Evolutionary conservation across 345 rosid genomes (phyloP).

Genomic region (Pugionium dolabratum): DNA sequence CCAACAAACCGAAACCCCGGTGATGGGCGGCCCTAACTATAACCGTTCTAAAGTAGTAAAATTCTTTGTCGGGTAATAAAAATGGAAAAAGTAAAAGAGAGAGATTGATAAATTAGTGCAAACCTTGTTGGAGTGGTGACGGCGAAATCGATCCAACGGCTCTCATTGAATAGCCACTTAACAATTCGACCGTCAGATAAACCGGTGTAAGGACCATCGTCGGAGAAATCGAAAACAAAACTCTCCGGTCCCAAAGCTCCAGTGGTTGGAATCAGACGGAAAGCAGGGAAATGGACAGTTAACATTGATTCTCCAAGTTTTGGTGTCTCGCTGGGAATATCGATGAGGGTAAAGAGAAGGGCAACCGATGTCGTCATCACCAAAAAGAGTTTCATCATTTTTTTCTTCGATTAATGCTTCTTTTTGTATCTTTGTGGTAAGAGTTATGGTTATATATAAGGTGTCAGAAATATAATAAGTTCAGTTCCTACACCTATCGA

Average conservation of each 20-base stretch:
- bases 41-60: no score
- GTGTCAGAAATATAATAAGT: slow-evolving; percentile 27
- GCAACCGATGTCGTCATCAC: slow-evolving; percentile 29
- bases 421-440: slow-evolving; percentile 6
- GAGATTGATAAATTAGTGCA: neutral
- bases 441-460: slow-evolving; percentile 25
- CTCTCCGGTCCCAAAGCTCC: slow-evolving; percentile 71
- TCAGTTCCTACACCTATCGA: slow-evolving; percentile 24
- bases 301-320: slow-evolving; percentile 34
- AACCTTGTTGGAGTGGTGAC: slow-evolving; percentile 63
- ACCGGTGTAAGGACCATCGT: slow-evolving; percentile 65
- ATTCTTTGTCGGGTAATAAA: no score
- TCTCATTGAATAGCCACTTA: slow-evolving; percentile 51
- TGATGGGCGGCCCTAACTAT: no score
- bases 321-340: slow-evolving; percentile 22
- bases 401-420: no score
- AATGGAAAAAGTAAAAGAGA: no score
- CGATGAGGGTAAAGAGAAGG: slow-evolving; percentile 5
- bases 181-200: slow-evolving; percentile 68
- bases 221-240: slow-evolving; percentile 52
- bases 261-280: slow-evolving; percentile 32
- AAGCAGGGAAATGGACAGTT: slow-evolving; percentile 22
- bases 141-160: slow-evolving; percentile 68
- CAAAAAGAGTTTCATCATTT: slow-evolving; percentile 20
- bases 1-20: no score